Base-by-base conservation (phyloP, 371 early-diverging fungal genomes). In the Mortierella sp. region DNA sequence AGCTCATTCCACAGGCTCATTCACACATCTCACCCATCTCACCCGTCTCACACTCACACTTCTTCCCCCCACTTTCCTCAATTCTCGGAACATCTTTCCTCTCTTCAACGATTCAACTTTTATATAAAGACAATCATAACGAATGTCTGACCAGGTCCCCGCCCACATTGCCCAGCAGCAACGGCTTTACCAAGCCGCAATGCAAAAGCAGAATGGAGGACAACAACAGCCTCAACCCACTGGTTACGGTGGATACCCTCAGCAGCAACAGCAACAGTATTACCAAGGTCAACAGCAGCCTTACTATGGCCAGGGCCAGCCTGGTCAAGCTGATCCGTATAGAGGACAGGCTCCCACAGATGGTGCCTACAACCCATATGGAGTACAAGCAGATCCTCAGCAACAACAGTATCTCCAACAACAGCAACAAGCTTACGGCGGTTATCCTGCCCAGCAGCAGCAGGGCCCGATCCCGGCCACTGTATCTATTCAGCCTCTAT, bases 161-260 rank as follows among this genome's bases (percentile, higher is more conserved):
- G 69, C 74, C 36, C 80, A 79, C 38, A 70, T 79, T 53, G 65
- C 67, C 15, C 74, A 79, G 33, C 80, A 79, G 71, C 80, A 74
- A 24, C 67, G 67, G 62, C 62, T 63, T 59, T 79, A 74, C 58
- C 71, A 67, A 45, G 71, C 70, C 28, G 75, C 80, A 5, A 61
- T 78, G 63, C 74, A 72, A 47, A 79, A 74, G 71, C 80, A 79
- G 58, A 79, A 79, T 55, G 80, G 60, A 24, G 58, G 65, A n/a
- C 67, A 62, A 19, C 76, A 75, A 45, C 70, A 69, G 50, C 28
- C 28, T 28, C 28, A 28, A 28, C 28, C 28, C 75, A 75, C 28
- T 5, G 73, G 68, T 22, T 63, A 71, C 43, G 67, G 67, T 22
- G 72, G 77, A 16, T 71, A 76, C 53, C 58, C 64, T 38, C 63